These are phyloP conservation scores for Hyphopichia homilentoma DNA, from an alignment of 805 yeast species.

Conservation along the genomic window DNA sequence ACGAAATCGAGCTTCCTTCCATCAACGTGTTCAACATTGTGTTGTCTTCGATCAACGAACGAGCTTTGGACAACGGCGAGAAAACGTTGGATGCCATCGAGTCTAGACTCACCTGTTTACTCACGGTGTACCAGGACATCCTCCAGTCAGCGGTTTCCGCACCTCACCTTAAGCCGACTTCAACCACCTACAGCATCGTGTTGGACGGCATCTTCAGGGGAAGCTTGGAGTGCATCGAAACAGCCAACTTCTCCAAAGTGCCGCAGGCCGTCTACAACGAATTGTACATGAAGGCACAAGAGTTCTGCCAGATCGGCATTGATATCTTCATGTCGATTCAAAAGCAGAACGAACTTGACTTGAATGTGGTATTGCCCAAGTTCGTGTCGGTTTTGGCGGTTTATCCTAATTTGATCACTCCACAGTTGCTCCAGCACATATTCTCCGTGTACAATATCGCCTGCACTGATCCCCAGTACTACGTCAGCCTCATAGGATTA, in stretches of 20 bases:
- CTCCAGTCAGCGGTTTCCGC: constrained; percentile 18
- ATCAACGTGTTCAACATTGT: constrained; percentile 52
- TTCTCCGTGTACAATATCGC: constrained; percentile 28
- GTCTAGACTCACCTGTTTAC: constrained; percentile 54
- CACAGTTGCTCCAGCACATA: constrained; percentile 16
- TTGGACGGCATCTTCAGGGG: constrained; percentile 51
- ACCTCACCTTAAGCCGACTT: constrained; percentile 45
- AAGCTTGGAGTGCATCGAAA: constrained; percentile 33
- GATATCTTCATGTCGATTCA: constrained; percentile 47
- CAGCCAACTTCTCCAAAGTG: constrained; percentile 42
- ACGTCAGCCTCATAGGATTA: constrained; percentile 34
- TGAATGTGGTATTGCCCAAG: constrained; percentile 29
- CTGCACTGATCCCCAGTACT: constrained; percentile 25
- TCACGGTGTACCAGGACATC: constrained; percentile 68
- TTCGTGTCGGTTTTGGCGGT: constrained; percentile 27
- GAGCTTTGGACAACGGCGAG: constrained; percentile 47
- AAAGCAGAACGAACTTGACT: constrained; percentile 29
- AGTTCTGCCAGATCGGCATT: constrained; percentile 41
- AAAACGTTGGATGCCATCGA: constrained; percentile 41
- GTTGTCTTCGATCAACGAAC: constrained; percentile 47
- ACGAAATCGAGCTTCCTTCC: constrained; percentile 42
- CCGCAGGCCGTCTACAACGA: constrained; percentile 49
- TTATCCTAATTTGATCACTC: constrained; percentile 25
- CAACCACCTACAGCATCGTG: constrained; percentile 47
- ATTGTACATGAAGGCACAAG: constrained; percentile 40